Percentiles rank a stretch among this genome's conserved stretches.
phyloP scores from a whole-genome alignment of 306 rosid species.

The Acacia confusa region DNA sequence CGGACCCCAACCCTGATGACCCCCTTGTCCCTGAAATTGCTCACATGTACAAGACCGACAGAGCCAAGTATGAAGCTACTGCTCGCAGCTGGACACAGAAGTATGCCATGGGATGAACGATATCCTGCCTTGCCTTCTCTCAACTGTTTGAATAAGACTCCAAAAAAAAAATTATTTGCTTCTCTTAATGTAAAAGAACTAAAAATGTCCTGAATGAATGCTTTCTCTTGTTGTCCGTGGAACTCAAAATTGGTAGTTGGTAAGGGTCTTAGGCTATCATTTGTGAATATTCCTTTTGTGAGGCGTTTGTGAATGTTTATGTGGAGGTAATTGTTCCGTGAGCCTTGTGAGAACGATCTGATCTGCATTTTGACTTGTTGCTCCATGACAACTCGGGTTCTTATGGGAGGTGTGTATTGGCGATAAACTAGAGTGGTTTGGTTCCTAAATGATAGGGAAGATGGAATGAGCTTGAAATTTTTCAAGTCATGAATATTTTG shows the following conservation, averaged over 20 bases:
- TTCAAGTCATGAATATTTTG: background rate
- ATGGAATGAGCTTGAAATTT: background rate
- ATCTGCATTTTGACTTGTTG: constrained; percentile 36
- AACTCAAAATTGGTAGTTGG: constrained; percentile 42
- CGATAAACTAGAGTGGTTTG: background rate
- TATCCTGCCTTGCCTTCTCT: background rate
- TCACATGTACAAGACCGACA: constrained; percentile 89
- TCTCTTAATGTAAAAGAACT: constrained; percentile 42
- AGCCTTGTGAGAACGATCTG: constrained; percentile 42
- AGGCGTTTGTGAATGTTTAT: constrained; percentile 37
- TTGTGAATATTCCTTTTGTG: constrained; percentile 61
- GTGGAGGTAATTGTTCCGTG: constrained; percentile 36
- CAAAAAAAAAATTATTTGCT: constrained; percentile 26
- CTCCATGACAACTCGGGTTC: background rate
- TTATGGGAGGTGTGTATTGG: background rate
- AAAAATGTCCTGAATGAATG: constrained; percentile 37
- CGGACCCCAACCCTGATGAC: constrained; percentile 89
- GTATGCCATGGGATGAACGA: constrained; percentile 81
- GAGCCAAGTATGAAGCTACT: constrained; percentile 81
- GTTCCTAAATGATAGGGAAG: background rate
- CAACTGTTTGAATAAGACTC: constrained; percentile 25
- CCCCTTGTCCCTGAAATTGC: constrained; percentile 92
- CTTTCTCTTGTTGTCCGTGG: constrained; percentile 32
- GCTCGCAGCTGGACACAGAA: constrained; percentile 96
- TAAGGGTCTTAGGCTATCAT: constrained; percentile 42